phyloP scores from a whole-genome alignment of 768 basidiomycete species.

The Lyophyllum shimeji region DNA sequence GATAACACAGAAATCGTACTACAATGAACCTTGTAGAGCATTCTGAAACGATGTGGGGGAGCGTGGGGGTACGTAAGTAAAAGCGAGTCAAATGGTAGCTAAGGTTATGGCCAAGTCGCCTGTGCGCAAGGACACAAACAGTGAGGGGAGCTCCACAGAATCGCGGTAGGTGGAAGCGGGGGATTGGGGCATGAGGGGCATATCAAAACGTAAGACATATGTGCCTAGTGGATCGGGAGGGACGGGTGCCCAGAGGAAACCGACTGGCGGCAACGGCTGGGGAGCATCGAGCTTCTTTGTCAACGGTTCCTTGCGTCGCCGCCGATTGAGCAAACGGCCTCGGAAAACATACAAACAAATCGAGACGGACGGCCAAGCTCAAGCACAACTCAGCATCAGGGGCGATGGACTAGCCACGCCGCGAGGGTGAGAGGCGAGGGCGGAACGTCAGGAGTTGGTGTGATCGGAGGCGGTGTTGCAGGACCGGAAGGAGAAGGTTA shows the following conservation, averaged over 20 bases:
- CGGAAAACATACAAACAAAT: constrained; percentile 6
- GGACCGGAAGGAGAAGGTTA: constrained; percentile 14
- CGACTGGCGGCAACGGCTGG: constrained; percentile 23
- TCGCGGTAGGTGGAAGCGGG: constrained; percentile 14
- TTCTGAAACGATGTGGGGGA: constrained; percentile 19
- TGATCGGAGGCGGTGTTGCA: constrained; percentile 13
- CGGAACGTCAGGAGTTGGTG: constrained; percentile 18
- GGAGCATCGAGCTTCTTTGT: constrained; percentile 31
- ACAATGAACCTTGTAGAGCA: constrained; percentile 40
- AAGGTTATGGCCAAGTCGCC: constrained; percentile 10
- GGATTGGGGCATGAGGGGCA: constrained; percentile 24
- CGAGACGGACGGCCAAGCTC: constrained; percentile 9
- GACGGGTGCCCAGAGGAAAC: constrained; percentile 13
- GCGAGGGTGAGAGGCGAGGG: constrained; percentile 20
- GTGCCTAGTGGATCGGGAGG: constrained; percentile 14
- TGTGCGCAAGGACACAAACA: constrained; percentile 14
- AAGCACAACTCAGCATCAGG: constrained; percentile 19
- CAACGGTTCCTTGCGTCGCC: constrained; percentile 16
- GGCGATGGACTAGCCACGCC: constrained; percentile 37
- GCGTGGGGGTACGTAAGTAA: constrained; percentile 1
- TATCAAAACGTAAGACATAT: constrained; percentile 21
- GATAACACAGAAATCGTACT: constrained; percentile 45
- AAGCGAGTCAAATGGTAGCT: constrained; percentile 11
- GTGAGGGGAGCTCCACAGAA: constrained; percentile 17
- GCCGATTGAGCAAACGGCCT: constrained; percentile 12